Base-by-base conservation (phyloP, 2,329 filamentous ascomycete genomes). In the Microdochium paspali region DNA sequence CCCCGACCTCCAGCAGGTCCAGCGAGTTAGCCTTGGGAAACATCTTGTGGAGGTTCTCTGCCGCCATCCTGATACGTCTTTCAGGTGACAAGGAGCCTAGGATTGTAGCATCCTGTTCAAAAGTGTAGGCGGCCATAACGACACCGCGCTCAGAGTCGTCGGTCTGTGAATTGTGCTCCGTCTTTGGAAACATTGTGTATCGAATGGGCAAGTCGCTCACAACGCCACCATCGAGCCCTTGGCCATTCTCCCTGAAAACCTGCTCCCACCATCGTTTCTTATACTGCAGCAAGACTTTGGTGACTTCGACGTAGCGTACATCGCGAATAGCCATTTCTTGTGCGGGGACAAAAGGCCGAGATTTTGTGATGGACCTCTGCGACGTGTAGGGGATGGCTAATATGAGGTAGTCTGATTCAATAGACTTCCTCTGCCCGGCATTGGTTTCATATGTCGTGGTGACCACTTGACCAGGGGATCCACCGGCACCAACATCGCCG, bases 71-170 rank as follows among this genome's bases (percentile, higher is more conserved):
- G 26, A 49, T 20, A 15, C 44, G 31, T 6, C 49, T 44, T 13
- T 45, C 28, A 3, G 24, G 44, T 10, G 44, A 31, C 28, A 47
- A 35, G 20, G 47, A 39, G 20, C 42, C 47, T 18, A 50, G 46
- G 46, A 47, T 49, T 39, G 46, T 48, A 24, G 46, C 46, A 44
- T 48, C 46, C 40, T 48, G 46, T 46, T 50, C 43, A 24, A 50
- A 50, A n/a, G 46, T 48, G 44, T 49, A 50, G 30, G 49, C 40
- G 13, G 49, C 49, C 46, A 50, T 50, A 44, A 48, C 23, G 39
- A 43, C 46, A n/a, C 46, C 47, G 46, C 46, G 46, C 12, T 24
- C 21, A 4, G 46, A 44, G 46, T 39, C 1, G 12, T 7, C 23
- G 39, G 25, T 44, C 31, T 49, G 46, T n/a, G 18, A 3, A 42